Conservation (phyloP, 108 stramenopile genomes). For the Bacterosira constricta region DNA sequence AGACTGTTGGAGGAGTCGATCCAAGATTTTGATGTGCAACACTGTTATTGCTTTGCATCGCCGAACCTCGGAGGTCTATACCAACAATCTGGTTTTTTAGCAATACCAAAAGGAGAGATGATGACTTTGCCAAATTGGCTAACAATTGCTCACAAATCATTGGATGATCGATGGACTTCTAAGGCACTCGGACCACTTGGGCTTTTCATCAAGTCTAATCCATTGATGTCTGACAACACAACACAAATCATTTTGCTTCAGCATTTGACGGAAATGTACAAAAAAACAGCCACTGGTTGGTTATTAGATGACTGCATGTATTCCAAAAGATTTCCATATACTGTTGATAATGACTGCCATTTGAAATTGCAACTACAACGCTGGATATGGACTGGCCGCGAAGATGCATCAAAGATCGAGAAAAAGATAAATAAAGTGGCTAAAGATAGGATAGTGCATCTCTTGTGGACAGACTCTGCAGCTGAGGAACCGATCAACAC, state of each 20-base stretch:
- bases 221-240: too few species aligned
- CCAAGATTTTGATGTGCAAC: background rate
- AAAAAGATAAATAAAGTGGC: background rate
- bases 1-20: too few species aligned
- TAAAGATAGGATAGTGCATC: too few species aligned
- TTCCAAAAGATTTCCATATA: too few species aligned
- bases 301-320: conserved; percentile 3
- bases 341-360: too few species aligned
- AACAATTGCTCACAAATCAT: background rate
- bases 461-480: too few species aligned
- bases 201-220: too few species aligned
- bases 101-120: background rate
- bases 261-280: conserved; percentile 2
- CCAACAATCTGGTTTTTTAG: conserved; percentile 10
- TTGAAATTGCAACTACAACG: background rate
- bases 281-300: conserved; percentile 24
- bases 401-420: background rate
- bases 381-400: background rate
- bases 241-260: conserved; percentile 11
- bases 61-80: conserved; percentile 1
- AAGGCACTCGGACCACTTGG: too few species aligned
- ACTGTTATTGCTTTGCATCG: conserved; percentile 22
- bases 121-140: conserved; percentile 3
- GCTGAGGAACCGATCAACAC: too few species aligned
- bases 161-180: background rate